Base-by-base conservation (phyloP, 768 basidiomycete genomes). In the Trametes coccinea region DNA sequence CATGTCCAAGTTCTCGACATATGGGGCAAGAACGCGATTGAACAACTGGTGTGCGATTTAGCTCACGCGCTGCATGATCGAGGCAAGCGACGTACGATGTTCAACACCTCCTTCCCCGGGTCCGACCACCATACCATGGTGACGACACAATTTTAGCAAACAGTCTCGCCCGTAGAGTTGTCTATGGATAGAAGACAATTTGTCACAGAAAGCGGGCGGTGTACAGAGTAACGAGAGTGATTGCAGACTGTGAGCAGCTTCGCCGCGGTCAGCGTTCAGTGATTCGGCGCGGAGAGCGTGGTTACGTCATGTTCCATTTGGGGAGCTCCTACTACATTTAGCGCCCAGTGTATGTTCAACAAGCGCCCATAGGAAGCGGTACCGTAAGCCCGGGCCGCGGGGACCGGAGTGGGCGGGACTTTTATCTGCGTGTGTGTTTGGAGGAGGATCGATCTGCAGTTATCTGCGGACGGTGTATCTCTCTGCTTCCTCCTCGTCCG, bases 1-100 rank as follows among this genome's bases (percentile, higher is more conserved):
- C 72, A 94, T 84, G 74, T 98, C 95, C 73, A 99, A 77, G 71
- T 98, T 96, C 79, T 95, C 93, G 66, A 98, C 90, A 82, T 98
- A 98, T 0, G 93, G 95, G 30, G 92, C 92, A 52, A 97, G 85
- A 64, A 95, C 90, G 65, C 90, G 86, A 73, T 95, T 95, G 78
- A 97, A 91, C 67, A 94, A 73, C 91, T 86, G 60, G 34, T 14
- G 50, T 43, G 9, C 29, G 14, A 16, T 39, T 53, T n/a, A 53
- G 43, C 51, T 27, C 22, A 3, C n/a, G 40, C 34, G 46, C 17
- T 16, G 48, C 44, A 41, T 50, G 33, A 44, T 53, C 48, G 49
- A 22, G 57, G 44, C 45, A 34, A 11, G 39, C 30, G 27, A 80
- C 86, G 65, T 60, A 93, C 92, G 60, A 91, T 83, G 74, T 90